Base-by-base conservation (phyloP, 306 rosid species). In the Abrus pulchellus region DNA sequence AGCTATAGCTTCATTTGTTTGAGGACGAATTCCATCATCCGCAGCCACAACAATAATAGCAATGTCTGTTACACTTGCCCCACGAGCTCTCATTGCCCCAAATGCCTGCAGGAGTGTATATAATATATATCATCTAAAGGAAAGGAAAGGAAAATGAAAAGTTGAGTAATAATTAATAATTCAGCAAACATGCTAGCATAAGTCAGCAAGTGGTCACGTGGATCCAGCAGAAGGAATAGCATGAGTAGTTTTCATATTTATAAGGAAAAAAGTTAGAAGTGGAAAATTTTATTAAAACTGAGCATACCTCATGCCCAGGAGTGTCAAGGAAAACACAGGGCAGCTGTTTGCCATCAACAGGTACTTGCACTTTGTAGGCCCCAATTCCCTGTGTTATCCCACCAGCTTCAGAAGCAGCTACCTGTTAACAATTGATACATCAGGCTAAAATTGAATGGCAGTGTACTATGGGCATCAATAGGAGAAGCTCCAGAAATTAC, bases 41-140 rank as follows among this genome's bases (percentile, higher is more conserved):
- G 98, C 99, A 79, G 99, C 99, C 68, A 95, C 99, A 49, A 95
- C 98, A 85, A 95, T 77, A 68, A 95, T 89, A 63, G 92, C 98
- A 82, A 95, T 93, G 82, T 95, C 99, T 49, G 99, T 95, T 84
- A 93, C 98, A 52, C 98, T 94, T 77, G 99, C 94, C 75, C 99
- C 99, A 74, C 99, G 98, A 75, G 99, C 99, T 90, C 99, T 95
- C 99, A 95, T 95, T 68, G 99, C 99, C 80, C 99, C 99, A 88
- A 95, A 95, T 52, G 99, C 99, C 99, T 95, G 84, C 84, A 90
- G 34, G 76, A 84, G 76, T 7, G 33, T 79, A 83, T 68, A 72
- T 63, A 84, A 66, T 63, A 75, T 59, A 86, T 80, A 86, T 88
- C 83, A 82, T 78, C 74, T 53, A 83, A 60, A 59, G 59, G 48